Evolutionary conservation across 345 rosid species (phyloP).

Genomic region (Hirschfeldia incana): DNA sequence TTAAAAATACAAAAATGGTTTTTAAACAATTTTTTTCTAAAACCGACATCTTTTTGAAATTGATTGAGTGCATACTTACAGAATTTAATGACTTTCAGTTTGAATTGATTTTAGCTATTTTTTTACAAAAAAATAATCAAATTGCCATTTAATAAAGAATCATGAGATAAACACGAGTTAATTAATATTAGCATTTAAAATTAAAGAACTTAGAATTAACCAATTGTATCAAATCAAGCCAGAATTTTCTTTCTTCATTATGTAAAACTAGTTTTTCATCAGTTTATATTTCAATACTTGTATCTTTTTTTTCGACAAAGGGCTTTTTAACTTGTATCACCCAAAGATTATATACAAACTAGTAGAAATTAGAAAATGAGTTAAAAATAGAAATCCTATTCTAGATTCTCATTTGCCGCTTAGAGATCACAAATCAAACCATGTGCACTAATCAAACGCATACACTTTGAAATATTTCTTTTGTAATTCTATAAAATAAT

Average conservation of each 20-base stretch:
- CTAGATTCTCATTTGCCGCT: background rate
- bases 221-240: background rate
- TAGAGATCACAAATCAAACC: background rate
- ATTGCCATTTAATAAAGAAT: background rate
- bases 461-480: background rate
- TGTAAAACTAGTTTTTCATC: too few relatives aligned
- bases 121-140: background rate
- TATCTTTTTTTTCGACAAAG: background rate
- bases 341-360: background rate
- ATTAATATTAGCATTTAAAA: background rate
- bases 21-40: too few relatives aligned
- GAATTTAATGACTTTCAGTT: too few relatives aligned
- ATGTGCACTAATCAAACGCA: background rate
- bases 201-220: background rate
- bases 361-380: background rate
- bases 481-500: background rate
- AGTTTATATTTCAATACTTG: background rate
- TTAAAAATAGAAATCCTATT: background rate
- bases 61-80: too few relatives aligned
- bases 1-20: too few relatives aligned
- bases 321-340: background rate
- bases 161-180: background rate
- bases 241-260: background rate
- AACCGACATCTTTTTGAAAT: too few relatives aligned
- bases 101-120: background rate